phyloP scores from a whole-genome alignment of 2,329 filamentous ascomycete species.

The Pseudofabraea citricarpa region DNA sequence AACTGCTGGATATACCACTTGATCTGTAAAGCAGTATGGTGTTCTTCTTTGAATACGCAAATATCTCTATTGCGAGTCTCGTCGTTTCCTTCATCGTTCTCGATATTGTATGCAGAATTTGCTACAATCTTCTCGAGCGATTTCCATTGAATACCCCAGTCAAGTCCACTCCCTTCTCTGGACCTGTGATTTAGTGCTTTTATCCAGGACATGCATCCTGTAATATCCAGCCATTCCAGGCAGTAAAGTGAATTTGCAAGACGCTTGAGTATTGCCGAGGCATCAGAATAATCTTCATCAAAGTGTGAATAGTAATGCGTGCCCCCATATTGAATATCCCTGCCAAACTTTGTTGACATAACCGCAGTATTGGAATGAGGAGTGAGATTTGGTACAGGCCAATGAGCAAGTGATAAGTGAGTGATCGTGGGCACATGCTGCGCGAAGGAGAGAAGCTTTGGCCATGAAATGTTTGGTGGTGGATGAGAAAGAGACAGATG shows the following conservation, averaged over 20 bases:
- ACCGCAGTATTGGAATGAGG: slow-evolving; percentile 46
- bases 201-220: slow-evolving; percentile 52
- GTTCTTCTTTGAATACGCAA: not conserved
- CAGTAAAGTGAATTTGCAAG: slow-evolving; percentile 51
- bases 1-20: slow-evolving; percentile 1
- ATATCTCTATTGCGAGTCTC: not conserved
- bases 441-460: slow-evolving; percentile 50
- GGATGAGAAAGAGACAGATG: slow-evolving; percentile 52
- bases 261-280: slow-evolving; percentile 48
- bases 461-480: slow-evolving; percentile 45
- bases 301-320: slow-evolving; percentile 55
- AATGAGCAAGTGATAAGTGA: slow-evolving; percentile 56
- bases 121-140: not conserved
- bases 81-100: too few relatives aligned
- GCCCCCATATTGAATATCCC: slow-evolving; percentile 45
- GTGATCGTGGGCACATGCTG: slow-evolving; percentile 49
- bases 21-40: not conserved
- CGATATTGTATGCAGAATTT: not conserved
- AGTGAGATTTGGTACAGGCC: slow-evolving; percentile 56
- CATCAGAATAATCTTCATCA: slow-evolving; percentile 56
- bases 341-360: slow-evolving; percentile 37
- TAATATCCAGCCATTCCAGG: slow-evolving; percentile 57
- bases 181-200: slow-evolving; percentile 13
- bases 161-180: slow-evolving; percentile 4
- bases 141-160: slow-evolving; percentile 7